Conservation (phyloP, 345 rosid genomes). For the Bruguiera sexangula region DNA sequence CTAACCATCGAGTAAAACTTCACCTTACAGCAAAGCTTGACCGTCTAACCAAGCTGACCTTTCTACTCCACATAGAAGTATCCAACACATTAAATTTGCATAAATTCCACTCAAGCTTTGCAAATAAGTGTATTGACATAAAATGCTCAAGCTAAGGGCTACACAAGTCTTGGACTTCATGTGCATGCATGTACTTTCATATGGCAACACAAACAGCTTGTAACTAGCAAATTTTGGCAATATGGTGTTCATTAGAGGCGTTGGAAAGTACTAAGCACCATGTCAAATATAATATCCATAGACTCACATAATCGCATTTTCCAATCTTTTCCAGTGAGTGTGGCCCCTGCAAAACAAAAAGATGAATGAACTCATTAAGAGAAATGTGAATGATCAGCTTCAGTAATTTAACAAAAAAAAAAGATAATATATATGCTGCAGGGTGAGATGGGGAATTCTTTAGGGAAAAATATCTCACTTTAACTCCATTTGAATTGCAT, state of each 20-base stretch:
- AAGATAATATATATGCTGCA: slow-evolving; percentile 13
- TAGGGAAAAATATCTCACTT: slow-evolving; percentile 49
- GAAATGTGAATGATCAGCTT: slow-evolving; percentile 16
- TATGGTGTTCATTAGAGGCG: background rate
- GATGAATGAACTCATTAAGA: slow-evolving; percentile 10
- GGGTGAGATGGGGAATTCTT: background rate
- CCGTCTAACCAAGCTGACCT: too few species aligned
- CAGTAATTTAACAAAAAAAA: background rate
- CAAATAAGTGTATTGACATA: background rate
- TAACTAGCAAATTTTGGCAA: background rate
- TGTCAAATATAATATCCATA: slow-evolving; percentile 16
- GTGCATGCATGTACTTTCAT: background rate
- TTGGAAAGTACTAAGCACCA: slow-evolving; percentile 5
- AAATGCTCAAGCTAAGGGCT: background rate
- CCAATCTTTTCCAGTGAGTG: slow-evolving; percentile 53
- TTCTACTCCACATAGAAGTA: too few species aligned
- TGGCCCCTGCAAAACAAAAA: slow-evolving; percentile 61
- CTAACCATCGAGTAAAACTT: too few species aligned
- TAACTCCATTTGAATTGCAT: slow-evolving; percentile 60
- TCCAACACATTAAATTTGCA: background rate
- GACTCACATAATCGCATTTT: slow-evolving; percentile 70
- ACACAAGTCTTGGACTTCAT: background rate
- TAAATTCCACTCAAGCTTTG: background rate
- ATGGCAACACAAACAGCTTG: background rate
- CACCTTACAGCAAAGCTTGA: too few species aligned